These are phyloP conservation scores for Pythium oligandrum DNA, from an alignment of 352 stramenopile species.

Conservation along the genomic window DNA sequence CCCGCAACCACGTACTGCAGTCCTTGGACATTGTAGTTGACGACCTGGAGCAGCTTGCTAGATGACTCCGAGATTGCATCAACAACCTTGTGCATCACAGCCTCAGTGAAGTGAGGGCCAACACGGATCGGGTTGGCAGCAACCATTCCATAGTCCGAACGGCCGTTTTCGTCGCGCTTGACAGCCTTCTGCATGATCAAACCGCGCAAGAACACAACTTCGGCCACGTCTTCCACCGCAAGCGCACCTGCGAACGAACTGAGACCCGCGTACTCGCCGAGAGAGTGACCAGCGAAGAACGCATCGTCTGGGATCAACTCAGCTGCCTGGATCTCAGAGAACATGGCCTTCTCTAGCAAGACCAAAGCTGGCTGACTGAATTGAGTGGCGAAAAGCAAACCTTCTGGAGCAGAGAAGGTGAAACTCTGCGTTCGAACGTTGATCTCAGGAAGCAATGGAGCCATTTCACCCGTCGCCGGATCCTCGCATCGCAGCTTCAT, in stretches of 20 bases:
- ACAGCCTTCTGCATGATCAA: conserved; percentile 33
- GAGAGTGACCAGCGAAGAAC: conserved; percentile 84
- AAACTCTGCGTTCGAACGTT: conserved; percentile 77
- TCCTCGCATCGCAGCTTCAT: conserved; percentile 76
- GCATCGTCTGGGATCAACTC: conserved; percentile 72
- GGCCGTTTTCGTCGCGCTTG: conserved; percentile 36
- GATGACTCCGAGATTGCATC: conserved; percentile 53
- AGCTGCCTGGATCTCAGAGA: conserved; percentile 70
- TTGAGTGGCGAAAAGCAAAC: conserved; percentile 82
- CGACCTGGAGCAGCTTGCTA: conserved; percentile 75
- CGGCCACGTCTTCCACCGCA: conserved; percentile 64
- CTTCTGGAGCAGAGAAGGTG: conserved; percentile 69
- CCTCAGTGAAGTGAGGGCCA: conserved; percentile 63
- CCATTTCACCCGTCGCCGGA: conserved; percentile 37
- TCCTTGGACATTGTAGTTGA: conserved; percentile 87
- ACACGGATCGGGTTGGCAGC: conserved; percentile 77
- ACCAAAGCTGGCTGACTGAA: conserved; percentile 84
- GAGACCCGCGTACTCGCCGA: conserved; percentile 84
- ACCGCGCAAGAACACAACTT: conserved; percentile 83
- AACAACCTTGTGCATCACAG: conserved; percentile 66
- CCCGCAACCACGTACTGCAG: conserved; percentile 84
- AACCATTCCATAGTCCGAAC: conserved; percentile 87
- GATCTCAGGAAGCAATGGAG: conserved; percentile 77
- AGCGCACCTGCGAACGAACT: conserved; percentile 72
- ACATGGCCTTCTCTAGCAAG: conserved; percentile 80